Percentiles rank a stretch among this genome's conserved stretches.
These are phyloP conservation scores for Aspergillus homomorphus DNA, from an alignment of 495 filamentous ascomycete genomes.

Conservation along the genomic window DNA sequence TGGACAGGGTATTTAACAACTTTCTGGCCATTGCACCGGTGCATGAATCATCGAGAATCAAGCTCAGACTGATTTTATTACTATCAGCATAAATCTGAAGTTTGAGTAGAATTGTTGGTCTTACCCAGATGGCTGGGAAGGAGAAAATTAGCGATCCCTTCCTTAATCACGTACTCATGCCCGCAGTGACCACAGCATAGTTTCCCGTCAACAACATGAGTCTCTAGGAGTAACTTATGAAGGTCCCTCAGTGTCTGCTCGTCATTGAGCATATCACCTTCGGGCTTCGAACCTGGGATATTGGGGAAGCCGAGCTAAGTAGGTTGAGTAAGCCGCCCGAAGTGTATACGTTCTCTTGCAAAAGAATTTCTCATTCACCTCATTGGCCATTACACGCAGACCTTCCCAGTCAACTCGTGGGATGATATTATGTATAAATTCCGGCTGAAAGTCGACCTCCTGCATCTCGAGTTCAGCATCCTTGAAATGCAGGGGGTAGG, in stretches of 20 bases:
- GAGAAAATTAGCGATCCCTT: constrained; percentile 95
- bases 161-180: constrained; percentile 87
- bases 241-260: constrained; percentile 71
- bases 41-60: neutral
- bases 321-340: neutral
- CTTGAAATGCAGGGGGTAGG: constrained; percentile 86
- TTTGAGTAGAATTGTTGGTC: constrained; percentile 6
- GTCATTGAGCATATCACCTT: constrained; percentile 55
- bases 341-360: neutral
- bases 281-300: constrained; percentile 62
- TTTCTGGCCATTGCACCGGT: neutral
- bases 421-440: constrained; percentile 77
- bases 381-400: constrained; percentile 66
- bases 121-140: constrained; percentile 85
- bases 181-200: constrained; percentile 88
- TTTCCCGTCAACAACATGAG: constrained; percentile 79
- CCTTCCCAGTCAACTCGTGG: constrained; percentile 87
- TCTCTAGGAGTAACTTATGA: constrained; percentile 83
- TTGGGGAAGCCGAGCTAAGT: constrained; percentile 72
- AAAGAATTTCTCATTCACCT: constrained; percentile 51
- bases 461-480: constrained; percentile 85
- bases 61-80: neutral
- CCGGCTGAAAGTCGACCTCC: constrained; percentile 72
- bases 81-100: constrained; percentile 7
- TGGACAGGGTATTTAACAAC: neutral